Conservation (phyloP, 495 filamentous ascomycete genomes). For the Aspergillus indologenus region DNA sequence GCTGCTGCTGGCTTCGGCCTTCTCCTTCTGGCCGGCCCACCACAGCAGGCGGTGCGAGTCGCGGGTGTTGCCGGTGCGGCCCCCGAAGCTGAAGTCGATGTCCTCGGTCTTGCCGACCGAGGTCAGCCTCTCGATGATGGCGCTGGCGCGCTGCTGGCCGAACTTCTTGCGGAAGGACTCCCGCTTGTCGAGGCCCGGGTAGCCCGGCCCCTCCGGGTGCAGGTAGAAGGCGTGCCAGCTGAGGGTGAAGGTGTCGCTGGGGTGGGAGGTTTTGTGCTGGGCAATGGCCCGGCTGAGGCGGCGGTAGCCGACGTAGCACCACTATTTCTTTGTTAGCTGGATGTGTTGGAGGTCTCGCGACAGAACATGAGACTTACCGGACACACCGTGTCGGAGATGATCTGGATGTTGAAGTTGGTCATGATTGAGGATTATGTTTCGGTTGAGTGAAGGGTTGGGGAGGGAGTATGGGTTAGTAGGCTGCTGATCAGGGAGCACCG, state of each 20-base stretch:
- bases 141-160: constrained; percentile 53
- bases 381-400: constrained; percentile 75
- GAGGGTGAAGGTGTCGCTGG: constrained; percentile 66
- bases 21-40: constrained; percentile 58
- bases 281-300: constrained; percentile 68
- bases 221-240: constrained; percentile 80
- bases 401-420: constrained; percentile 73
- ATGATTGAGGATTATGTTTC: too few relatives aligned
- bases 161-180: constrained; percentile 54
- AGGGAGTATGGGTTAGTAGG: too few relatives aligned
- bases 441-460: too few relatives aligned
- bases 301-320: constrained; percentile 82
- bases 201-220: constrained; percentile 59
- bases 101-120: constrained; percentile 59
- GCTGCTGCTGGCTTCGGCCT: constrained; percentile 29
- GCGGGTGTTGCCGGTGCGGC: constrained; percentile 72
- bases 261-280: constrained; percentile 56
- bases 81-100: constrained; percentile 69
- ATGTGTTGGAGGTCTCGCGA: too few relatives aligned
- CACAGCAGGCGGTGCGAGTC: constrained; percentile 75
- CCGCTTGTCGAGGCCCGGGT: constrained; percentile 53
- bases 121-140: constrained; percentile 57
- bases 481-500: too few relatives aligned
- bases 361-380: constrained; percentile 53
- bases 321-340: constrained; percentile 27